A percentile compares a stretch with the other conserved stretches of the same genome.
Evolutionary conservation across 768 basidiomycete genomes (phyloP).

Genomic region (Rhizopogon roseolus): DNA sequence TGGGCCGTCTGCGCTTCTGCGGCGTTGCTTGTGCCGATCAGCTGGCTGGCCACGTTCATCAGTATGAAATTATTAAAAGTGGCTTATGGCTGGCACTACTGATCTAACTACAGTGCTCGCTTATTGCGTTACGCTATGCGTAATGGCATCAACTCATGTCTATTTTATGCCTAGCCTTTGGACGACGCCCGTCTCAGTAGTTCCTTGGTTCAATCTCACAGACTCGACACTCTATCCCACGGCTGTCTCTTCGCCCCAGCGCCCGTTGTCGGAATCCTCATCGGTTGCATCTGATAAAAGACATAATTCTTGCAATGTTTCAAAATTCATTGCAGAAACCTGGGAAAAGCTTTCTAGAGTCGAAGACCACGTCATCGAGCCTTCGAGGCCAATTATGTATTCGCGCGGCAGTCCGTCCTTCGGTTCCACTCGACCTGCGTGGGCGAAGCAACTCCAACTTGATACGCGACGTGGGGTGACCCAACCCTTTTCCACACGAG

Average conservation of each 20-base stretch:
- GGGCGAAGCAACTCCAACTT: slow-evolving; percentile 40
- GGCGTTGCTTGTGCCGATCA: slow-evolving; percentile 39
- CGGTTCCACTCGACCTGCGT: slow-evolving; percentile 36
- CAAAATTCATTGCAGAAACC: slow-evolving; percentile 24
- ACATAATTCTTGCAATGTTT: slow-evolving; percentile 16
- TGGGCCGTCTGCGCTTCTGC: slow-evolving; percentile 45
- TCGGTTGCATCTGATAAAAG: slow-evolving; percentile 8
- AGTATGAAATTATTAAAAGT: slow-evolving; percentile 29
- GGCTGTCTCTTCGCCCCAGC: slow-evolving; percentile 4
- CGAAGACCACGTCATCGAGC: slow-evolving; percentile 14
- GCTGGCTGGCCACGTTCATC: slow-evolving; percentile 44
- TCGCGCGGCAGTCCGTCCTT: slow-evolving; percentile 12
- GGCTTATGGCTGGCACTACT: not conserved
- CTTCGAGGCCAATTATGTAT: slow-evolving; percentile 15
- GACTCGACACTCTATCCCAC: slow-evolving; percentile 1
- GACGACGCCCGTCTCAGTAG: slow-evolving; percentile 42
- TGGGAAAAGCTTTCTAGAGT: slow-evolving; percentile 23
- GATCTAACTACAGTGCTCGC: slow-evolving; percentile 33
- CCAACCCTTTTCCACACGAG: slow-evolving; percentile 39
- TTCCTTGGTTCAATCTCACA: slow-evolving; percentile 53
- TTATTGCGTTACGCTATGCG: slow-evolving; percentile 53
- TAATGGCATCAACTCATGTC: slow-evolving; percentile 42
- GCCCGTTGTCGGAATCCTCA: slow-evolving; percentile 4
- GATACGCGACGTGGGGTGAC: slow-evolving; percentile 52
- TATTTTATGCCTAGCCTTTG: slow-evolving; percentile 44